Percentiles rank a stretch among this genome's conserved stretches.
These are phyloP conservation scores for Notholithocarpus densiflorus DNA, from an alignment of 306 rosid genomes.

Conservation along the genomic window DNA sequence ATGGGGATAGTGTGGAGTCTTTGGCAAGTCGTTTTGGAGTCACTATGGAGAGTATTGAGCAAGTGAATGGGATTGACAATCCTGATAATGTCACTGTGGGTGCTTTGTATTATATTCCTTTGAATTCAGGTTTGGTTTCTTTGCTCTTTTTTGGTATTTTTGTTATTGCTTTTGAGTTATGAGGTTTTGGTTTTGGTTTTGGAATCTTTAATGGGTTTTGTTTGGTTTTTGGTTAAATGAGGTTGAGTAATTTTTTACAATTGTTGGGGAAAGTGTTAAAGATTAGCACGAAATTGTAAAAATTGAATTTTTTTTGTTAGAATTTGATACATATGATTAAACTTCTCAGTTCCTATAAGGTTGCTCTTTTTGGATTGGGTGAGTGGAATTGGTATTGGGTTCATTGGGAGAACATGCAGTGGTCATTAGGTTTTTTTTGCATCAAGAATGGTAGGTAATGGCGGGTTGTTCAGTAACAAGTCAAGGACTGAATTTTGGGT, in stretches of 20 bases:
- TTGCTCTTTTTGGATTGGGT: neutral
- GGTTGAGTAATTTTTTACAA: neutral
- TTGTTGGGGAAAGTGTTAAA: too few species aligned
- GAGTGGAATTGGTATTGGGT: neutral
- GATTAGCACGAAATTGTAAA: too few species aligned
- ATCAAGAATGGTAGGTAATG: neutral
- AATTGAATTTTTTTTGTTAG: too few species aligned
- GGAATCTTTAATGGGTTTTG: neutral
- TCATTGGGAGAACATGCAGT: neutral
- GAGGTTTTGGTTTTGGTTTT: neutral
- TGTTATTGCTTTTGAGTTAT: neutral
- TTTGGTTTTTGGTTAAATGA: neutral
- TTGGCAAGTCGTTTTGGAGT: constrained; percentile 93
- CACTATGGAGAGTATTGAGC: constrained; percentile 91
- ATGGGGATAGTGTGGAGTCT: constrained; percentile 75
- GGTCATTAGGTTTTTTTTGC: neutral
- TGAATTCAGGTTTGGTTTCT: constrained; percentile 64
- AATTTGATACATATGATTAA: neutral
- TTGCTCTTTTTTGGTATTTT: neutral
- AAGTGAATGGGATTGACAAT: constrained; percentile 62
- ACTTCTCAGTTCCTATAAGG: neutral
- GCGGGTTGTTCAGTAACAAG: too few species aligned
- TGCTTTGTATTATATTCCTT: constrained; percentile 81
- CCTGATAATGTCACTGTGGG: constrained; percentile 87
- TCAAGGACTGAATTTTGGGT: neutral